Percentiles rank a stretch among this genome's conserved stretches.
Conservation (phyloP, 768 basidiomycete species). For the Boletus reticulatus region DNA sequence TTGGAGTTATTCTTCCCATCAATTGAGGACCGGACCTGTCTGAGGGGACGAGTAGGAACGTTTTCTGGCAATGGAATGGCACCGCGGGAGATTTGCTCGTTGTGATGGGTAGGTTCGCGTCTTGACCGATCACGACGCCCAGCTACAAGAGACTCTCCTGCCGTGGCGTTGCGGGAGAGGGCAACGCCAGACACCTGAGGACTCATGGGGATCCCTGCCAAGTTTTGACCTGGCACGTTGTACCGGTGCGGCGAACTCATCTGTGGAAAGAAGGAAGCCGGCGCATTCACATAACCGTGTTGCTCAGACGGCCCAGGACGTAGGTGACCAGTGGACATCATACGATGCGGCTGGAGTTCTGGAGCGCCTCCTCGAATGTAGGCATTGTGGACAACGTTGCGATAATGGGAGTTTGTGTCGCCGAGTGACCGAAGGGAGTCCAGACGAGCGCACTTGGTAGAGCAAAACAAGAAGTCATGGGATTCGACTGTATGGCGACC, state of each 20-base stretch:
- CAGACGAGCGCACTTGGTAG: slow-evolving; percentile 23
- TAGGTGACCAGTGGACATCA: slow-evolving; percentile 13
- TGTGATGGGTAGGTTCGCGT: background rate
- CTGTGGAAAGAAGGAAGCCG: background rate
- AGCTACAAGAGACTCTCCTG: background rate
- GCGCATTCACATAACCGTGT: background rate
- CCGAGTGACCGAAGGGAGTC: slow-evolving; percentile 27
- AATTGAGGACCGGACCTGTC: no score
- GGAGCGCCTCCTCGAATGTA: slow-evolving; percentile 5
- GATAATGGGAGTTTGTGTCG: slow-evolving; percentile 22
- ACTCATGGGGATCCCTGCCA: background rate
- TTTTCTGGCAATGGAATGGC: no score
- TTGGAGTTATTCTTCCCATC: background rate
- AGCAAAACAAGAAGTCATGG: slow-evolving; percentile 32
- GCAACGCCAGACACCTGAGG: background rate
- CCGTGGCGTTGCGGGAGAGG: background rate
- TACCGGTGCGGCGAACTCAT: background rate
- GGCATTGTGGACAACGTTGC: slow-evolving; percentile 16
- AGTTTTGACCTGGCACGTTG: no score
- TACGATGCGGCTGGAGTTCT: slow-evolving; percentile 5
- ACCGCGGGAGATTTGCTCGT: background rate
- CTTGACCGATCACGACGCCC: background rate
- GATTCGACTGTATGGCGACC: slow-evolving; percentile 19
- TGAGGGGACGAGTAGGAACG: no score
- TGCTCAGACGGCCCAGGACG: background rate